Conservation (phyloP, 768 basidiomycete species). For the Trametes cingulata region DNA sequence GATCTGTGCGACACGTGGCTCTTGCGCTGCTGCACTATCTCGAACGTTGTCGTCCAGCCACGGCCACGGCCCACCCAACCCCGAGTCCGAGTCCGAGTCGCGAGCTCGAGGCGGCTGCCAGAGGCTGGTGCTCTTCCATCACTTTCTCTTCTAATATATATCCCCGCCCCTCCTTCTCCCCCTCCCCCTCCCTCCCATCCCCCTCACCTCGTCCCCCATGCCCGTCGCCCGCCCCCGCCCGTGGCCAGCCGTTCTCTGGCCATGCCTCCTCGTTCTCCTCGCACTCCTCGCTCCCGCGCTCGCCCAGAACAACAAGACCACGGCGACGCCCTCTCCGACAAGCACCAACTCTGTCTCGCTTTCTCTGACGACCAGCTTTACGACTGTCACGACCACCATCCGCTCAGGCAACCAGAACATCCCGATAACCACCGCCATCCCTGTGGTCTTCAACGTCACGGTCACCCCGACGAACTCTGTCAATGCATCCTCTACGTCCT, state of each 20-base stretch:
- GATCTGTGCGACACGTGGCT: background rate
- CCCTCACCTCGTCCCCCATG: slow-evolving; percentile 26
- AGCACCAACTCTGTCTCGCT: slow-evolving; percentile 44
- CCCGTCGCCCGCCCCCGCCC: slow-evolving; percentile 10
- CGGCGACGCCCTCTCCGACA: slow-evolving; percentile 29
- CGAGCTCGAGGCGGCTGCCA: slow-evolving; percentile 34
- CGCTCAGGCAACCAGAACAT: slow-evolving; percentile 50
- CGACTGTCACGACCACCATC: slow-evolving; percentile 49
- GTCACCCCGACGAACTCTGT: slow-evolving; percentile 51
- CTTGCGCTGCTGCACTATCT: background rate
- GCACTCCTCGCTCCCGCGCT: slow-evolving; percentile 36
- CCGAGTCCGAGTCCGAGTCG: too few relatives aligned
- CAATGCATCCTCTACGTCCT: slow-evolving; percentile 35
- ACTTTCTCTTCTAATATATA: slow-evolving; percentile 16
- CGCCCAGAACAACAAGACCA: slow-evolving; percentile 35
- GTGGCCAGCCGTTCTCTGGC: slow-evolving; percentile 20
- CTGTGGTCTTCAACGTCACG: slow-evolving; percentile 65
- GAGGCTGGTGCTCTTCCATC: slow-evolving; percentile 7
- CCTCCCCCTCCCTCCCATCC: slow-evolving; percentile 32
- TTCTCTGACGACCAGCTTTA: slow-evolving; percentile 54
- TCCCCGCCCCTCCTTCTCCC: slow-evolving; percentile 26
- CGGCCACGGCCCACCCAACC: too few relatives aligned
- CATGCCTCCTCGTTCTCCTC: slow-evolving; percentile 27
- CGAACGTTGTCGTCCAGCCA: background rate
- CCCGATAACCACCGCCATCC: slow-evolving; percentile 53